Base-by-base conservation (phyloP, 495 filamentous ascomycete species). In the Lophiostoma macrostomum region DNA sequence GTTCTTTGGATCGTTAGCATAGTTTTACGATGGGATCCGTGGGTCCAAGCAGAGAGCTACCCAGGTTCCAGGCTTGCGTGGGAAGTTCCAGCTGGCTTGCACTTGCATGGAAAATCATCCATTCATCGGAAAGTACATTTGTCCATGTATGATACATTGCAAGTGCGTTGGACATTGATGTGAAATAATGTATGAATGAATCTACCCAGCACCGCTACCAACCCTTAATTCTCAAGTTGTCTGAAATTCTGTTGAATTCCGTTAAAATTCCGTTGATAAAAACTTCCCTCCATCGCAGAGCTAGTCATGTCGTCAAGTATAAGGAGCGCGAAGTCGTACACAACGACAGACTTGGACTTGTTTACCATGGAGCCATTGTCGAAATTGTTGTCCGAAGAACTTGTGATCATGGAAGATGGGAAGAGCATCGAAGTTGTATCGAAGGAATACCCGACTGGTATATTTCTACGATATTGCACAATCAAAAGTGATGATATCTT, bases 331-430 rank as follows among this genome's bases (percentile, higher is more conserved):
- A 37, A 37, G 34, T 37, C 34, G 34, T 18, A 37, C 34, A 37
- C 34, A 37, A 37, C 34, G n/a, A 37, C n/a, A 14, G 34, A 37
- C 34, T 18, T 37, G n/a, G 34, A 37, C 34, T 37, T 37, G n/a
- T 37, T 14, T 18, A 37, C 34, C n/a, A 37, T 37, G n/a, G 34
- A 37, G 5, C 34, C n/a, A 18, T 37, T 37, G n/a, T 37, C 34
- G n/a, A 7, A 32, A n/a, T 32, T 37, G 34, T 37, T 37, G 34
- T 37, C 34, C 20, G n/a, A 37, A 37, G 34, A 14, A 37, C 34
- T 37, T 37, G 34, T 16, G 20, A 37, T 16, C 34, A 37, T 37
- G n/a, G 34, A 37, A 5, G 34, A 37, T 37, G n/a, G n/a, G 20
- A 37, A 37, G 34, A 37, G 13, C 5, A 14, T 5, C n/a, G 20